phyloP scores from a whole-genome alignment of 768 basidiomycete genomes.

The Boletus huronensis region DNA sequence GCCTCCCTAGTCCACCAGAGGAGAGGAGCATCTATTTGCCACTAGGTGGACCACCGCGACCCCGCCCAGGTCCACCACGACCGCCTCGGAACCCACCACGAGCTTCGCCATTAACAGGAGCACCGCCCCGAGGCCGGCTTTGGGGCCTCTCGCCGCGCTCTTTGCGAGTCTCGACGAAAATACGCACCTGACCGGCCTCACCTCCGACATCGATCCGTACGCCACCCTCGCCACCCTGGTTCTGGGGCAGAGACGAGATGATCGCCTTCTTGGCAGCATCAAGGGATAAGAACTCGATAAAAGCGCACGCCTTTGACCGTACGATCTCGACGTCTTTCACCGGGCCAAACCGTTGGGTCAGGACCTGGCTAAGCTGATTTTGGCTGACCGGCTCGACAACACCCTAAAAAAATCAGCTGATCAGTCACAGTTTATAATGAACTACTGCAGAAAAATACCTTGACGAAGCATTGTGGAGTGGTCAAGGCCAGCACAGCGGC shows the following conservation, averaged over 20 bases:
- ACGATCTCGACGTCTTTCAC: slow-evolving; percentile 90
- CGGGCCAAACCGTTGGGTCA: slow-evolving; percentile 68
- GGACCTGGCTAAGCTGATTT: slow-evolving; percentile 43
- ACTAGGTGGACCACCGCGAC: slow-evolving; percentile 35
- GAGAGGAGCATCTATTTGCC: slow-evolving; percentile 18
- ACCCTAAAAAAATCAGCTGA: slow-evolving; percentile 42
- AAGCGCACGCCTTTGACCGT: slow-evolving; percentile 85
- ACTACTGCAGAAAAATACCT: slow-evolving; percentile 46
- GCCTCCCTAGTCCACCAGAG: background rate
- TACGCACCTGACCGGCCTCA: slow-evolving; percentile 48
- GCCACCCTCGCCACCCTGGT: slow-evolving; percentile 86
- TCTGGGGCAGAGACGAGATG: slow-evolving; percentile 56
- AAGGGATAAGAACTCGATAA: slow-evolving; percentile 80
- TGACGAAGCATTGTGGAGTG: slow-evolving; percentile 87
- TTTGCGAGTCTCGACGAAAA: slow-evolving; percentile 86
- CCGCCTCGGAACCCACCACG: slow-evolving; percentile 48
- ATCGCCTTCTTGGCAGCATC: slow-evolving; percentile 89
- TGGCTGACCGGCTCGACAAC: slow-evolving; percentile 66
- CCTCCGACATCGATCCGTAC: slow-evolving; percentile 70
- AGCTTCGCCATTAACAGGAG: slow-evolving; percentile 46
- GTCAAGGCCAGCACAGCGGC: slow-evolving; percentile 60
- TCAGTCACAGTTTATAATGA: background rate
- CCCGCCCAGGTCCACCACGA: slow-evolving; percentile 43
- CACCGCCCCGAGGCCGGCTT: slow-evolving; percentile 58
- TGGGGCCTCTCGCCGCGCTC: slow-evolving; percentile 82